Evolutionary conservation across 176 grass and related monocot species (phyloP).

Genomic region (Triticum urartu): DNA sequence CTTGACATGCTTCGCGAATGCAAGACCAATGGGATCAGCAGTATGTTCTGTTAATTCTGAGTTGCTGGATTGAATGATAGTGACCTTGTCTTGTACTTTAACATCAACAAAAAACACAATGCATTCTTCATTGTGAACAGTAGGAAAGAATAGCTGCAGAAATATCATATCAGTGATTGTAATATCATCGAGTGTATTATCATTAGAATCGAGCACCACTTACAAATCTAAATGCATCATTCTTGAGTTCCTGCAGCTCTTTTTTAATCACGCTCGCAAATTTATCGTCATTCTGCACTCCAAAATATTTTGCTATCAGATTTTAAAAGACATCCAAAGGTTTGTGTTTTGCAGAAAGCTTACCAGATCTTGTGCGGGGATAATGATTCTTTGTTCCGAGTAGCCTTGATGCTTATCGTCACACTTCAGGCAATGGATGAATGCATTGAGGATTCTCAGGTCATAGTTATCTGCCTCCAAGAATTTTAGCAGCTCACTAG

Average conservation of each 20-base stretch:
- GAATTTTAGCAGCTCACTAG: not conserved
- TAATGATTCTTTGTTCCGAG: not conserved
- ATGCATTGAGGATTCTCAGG: not conserved
- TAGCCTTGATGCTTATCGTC: not conserved
- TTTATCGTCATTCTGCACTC: not conserved
- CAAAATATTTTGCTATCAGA: constrained; percentile 5
- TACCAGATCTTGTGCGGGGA: not conserved
- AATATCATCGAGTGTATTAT: not conserved
- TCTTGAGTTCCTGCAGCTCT: not conserved
- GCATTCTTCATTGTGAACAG: not conserved
- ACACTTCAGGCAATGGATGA: not conserved
- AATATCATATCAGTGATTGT: not conserved
- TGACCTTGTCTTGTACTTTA: not conserved
- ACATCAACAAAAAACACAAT: not conserved
- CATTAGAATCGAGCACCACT: not conserved
- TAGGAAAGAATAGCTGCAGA: not conserved
- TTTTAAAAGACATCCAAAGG: not conserved
- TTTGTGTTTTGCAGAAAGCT: not conserved
- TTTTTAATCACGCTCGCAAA: not conserved
- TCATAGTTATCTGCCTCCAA: not conserved
- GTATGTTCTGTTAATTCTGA: not conserved
- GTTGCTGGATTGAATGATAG: not conserved
- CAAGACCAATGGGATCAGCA: not conserved
- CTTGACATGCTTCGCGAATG: not conserved
- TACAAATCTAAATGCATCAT: not conserved